phyloP scores from a whole-genome alignment of 495 filamentous ascomycete genomes.

The Letharia lupina region DNA sequence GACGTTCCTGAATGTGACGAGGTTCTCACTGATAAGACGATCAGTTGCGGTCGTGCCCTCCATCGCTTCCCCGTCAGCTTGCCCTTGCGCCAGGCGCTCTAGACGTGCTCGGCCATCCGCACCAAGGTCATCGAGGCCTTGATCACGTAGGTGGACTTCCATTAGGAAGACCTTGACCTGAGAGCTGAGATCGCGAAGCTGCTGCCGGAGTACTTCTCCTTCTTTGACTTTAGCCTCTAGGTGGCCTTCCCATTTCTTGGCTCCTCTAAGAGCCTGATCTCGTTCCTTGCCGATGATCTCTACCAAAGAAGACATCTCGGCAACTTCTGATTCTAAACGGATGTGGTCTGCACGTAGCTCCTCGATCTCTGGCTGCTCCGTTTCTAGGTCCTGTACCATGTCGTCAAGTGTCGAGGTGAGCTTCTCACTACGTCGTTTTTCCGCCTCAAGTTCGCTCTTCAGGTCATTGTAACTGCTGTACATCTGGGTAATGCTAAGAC shows the following conservation, averaged over 20 bases:
- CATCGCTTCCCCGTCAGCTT: slow-evolving; percentile 51
- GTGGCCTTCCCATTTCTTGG: slow-evolving; percentile 64
- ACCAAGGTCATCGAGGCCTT: slow-evolving; percentile 65
- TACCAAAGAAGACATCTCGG: slow-evolving; percentile 66
- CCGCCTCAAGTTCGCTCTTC: slow-evolving; percentile 51
- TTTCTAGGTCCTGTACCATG: slow-evolving; percentile 57
- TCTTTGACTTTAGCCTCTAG: slow-evolving; percentile 64
- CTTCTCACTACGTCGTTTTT: slow-evolving; percentile 61
- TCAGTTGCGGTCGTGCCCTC: slow-evolving; percentile 60
- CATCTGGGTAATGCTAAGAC: slow-evolving; percentile 57
- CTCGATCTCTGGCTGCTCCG: slow-evolving; percentile 51
- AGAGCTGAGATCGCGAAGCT: slow-evolving; percentile 82
- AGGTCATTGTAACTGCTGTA: slow-evolving; percentile 57
- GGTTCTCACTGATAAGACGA: slow-evolving; percentile 72
- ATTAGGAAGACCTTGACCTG: slow-evolving; percentile 83
- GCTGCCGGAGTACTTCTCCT: slow-evolving; percentile 68
- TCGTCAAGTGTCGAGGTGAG: slow-evolving; percentile 70
- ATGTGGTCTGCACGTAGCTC: slow-evolving; percentile 49
- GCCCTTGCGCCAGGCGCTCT: slow-evolving; percentile 60
- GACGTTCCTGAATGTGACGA: slow-evolving; percentile 76
- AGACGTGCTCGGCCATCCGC: slow-evolving; percentile 56
- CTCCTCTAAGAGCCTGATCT: slow-evolving; percentile 48
- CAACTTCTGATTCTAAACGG: slow-evolving; percentile 54
- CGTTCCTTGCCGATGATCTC: slow-evolving; percentile 48
- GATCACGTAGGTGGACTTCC: slow-evolving; percentile 68